Evolutionary conservation across 2,329 filamentous ascomycete genomes (phyloP).

Genomic region (Calcarisporium arbuscula): DNA sequence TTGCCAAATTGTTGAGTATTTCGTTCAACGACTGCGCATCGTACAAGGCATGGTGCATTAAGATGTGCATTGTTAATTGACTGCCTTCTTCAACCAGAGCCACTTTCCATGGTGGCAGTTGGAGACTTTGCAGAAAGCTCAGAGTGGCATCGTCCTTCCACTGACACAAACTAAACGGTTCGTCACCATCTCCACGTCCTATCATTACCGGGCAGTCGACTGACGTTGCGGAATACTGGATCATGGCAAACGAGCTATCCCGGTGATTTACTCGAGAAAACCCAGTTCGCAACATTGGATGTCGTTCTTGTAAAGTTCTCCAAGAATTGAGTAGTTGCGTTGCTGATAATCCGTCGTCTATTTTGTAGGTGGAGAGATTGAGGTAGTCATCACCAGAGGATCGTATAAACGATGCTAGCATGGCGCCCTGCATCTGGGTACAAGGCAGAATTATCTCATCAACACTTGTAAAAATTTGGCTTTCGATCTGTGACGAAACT

Average conservation of each 20-base stretch:
- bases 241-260: constrained; percentile 65
- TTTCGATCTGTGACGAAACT: constrained; percentile 22
- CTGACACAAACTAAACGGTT: constrained; percentile 21
- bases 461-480: constrained; percentile 11
- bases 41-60: constrained; percentile 76
- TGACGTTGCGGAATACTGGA: constrained; percentile 43
- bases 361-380: constrained; percentile 58
- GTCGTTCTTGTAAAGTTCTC: constrained; percentile 41
- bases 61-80: constrained; percentile 32
- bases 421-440: constrained; percentile 71
- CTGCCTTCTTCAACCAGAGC: constrained; percentile 32
- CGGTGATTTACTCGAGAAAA: constrained; percentile 59
- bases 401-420: constrained; percentile 67
- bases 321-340: constrained; percentile 51
- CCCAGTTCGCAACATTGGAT: constrained; percentile 71
- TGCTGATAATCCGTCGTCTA: constrained; percentile 35
- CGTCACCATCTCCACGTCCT: not conserved
- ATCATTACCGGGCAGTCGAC: constrained; percentile 11
- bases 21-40: constrained; percentile 68
- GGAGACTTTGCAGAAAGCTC: constrained; percentile 35
- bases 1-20: constrained; percentile 55
- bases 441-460: constrained; percentile 62
- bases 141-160: constrained; percentile 30
- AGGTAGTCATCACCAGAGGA: constrained; percentile 66
- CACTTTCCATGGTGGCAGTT: constrained; percentile 58